These are phyloP conservation scores for Cladophialophora yegresii DNA, from an alignment of 2,329 filamentous ascomycete genomes.

Conservation along the genomic window DNA sequence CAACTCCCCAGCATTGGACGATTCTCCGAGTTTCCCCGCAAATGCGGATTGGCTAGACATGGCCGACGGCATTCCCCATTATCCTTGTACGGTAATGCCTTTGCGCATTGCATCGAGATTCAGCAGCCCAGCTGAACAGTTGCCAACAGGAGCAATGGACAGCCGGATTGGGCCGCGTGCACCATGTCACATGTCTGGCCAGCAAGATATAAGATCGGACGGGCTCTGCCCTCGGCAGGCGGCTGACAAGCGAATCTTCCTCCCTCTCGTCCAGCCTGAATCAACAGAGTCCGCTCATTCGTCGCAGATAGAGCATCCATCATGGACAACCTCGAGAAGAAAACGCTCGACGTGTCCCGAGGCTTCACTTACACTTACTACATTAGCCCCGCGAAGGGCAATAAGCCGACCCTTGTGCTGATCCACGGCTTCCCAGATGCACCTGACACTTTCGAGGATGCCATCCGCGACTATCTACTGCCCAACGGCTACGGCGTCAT, in stretches of 20 bases:
- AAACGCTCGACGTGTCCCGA: constrained; percentile 22
- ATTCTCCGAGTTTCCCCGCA: background rate
- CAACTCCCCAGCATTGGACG: background rate
- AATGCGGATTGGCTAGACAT: background rate
- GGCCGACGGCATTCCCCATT: background rate
- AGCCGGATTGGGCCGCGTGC: background rate
- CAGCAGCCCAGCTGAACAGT: background rate
- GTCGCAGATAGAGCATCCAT: background rate
- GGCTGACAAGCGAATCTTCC: background rate
- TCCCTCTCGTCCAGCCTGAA: background rate
- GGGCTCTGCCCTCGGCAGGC: background rate
- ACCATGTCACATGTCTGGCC: background rate
- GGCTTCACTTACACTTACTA: constrained; percentile 48
- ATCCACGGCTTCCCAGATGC: constrained; percentile 56
- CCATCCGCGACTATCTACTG: constrained; percentile 46
- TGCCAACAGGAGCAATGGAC: background rate
- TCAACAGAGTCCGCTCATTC: background rate
- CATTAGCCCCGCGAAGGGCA: constrained; percentile 32
- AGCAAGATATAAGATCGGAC: background rate
- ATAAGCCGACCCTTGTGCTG: constrained; percentile 44
- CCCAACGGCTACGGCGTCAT: constrained; percentile 46
- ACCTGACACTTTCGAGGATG: constrained; percentile 48
- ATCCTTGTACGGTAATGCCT: background rate
- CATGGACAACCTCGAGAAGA: constrained; percentile 24
- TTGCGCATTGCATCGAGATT: background rate